A percentile compares a stretch with the other conserved stretches of the same genome.
phyloP scores from a whole-genome alignment of 129 eudicot species.

The Erigeron canadensis region DNA sequence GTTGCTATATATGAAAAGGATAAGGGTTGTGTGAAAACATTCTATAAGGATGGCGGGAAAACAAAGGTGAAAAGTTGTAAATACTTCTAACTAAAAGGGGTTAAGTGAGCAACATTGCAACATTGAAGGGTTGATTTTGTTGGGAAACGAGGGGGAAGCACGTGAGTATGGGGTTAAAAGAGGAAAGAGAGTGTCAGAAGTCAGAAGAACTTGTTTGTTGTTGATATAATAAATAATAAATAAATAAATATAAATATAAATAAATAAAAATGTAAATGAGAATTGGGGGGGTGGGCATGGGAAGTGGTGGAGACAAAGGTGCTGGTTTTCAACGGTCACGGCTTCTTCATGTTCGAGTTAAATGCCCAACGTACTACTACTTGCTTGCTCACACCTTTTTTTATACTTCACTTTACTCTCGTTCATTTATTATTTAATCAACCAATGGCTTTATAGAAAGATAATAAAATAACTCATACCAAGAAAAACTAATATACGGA shows the following conservation, averaged over 20 bases:
- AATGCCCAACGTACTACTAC: slow-evolving; percentile 24
- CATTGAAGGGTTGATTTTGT: not conserved
- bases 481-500: no score
- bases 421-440: not conserved
- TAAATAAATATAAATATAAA: not conserved
- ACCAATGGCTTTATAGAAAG: no score
- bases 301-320: slow-evolving; percentile 32
- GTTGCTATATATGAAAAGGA: not conserved
- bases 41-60: slow-evolving; percentile 27
- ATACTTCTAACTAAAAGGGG: not conserved
- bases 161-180: slow-evolving; percentile 37
- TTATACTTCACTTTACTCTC: not conserved
- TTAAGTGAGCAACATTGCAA: not conserved
- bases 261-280: not conserved
- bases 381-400: not conserved
- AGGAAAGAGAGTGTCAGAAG: slow-evolving; percentile 30
- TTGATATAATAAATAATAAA: not conserved
- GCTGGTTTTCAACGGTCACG: slow-evolving; percentile 45
- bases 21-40: not conserved
- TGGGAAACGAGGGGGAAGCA: slow-evolving; percentile 30
- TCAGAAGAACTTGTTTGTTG: slow-evolving; percentile 23
- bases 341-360: slow-evolving; percentile 29
- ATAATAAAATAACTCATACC: no score
- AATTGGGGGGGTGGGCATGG: not conserved
- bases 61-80: slow-evolving; percentile 13